Conservation (phyloP, 106 monocot genomes). For the Acanthochlamys bracteata region DNA sequence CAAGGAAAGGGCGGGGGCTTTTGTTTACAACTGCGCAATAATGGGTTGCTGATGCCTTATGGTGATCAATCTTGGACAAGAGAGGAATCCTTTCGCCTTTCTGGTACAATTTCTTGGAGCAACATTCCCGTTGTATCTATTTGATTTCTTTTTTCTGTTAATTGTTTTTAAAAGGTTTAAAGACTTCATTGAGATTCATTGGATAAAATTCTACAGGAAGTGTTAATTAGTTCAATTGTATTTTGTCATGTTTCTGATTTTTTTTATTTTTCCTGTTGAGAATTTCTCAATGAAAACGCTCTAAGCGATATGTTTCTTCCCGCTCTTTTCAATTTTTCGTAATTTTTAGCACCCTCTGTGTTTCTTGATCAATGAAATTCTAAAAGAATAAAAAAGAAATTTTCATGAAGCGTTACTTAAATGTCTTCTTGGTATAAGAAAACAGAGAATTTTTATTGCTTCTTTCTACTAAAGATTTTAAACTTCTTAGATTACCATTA, state of each 20-base stretch:
- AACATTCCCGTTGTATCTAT: not conserved
- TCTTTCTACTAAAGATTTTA: too few relatives aligned
- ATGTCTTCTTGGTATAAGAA: too few relatives aligned
- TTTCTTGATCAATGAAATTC: too few relatives aligned
- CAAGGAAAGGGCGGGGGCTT: conserved; percentile 57
- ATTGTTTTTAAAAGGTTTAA: not conserved
- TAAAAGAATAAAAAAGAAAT: too few relatives aligned
- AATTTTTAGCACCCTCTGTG: too few relatives aligned
- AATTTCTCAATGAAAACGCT: not conserved
- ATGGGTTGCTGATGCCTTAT: conserved; percentile 68
- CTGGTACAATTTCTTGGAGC: not conserved
- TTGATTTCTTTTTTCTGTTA: not conserved
- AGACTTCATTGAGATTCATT: not conserved
- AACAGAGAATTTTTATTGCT: too few relatives aligned
- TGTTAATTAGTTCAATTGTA: not conserved
- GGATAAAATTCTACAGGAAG: not conserved
- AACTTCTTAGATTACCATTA: too few relatives aligned
- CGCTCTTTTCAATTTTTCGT: not conserved
- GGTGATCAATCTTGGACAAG: not conserved
- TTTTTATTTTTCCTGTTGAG: not conserved
- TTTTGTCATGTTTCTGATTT: not conserved
- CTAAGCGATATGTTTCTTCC: not conserved
- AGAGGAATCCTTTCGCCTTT: not conserved
- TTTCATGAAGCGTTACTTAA: too few relatives aligned
- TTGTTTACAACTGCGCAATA: conserved; percentile 89